These are phyloP conservation scores for Botrytis deweyae DNA, from an alignment of 2,329 filamentous ascomycete genomes.

Conservation along the genomic window DNA sequence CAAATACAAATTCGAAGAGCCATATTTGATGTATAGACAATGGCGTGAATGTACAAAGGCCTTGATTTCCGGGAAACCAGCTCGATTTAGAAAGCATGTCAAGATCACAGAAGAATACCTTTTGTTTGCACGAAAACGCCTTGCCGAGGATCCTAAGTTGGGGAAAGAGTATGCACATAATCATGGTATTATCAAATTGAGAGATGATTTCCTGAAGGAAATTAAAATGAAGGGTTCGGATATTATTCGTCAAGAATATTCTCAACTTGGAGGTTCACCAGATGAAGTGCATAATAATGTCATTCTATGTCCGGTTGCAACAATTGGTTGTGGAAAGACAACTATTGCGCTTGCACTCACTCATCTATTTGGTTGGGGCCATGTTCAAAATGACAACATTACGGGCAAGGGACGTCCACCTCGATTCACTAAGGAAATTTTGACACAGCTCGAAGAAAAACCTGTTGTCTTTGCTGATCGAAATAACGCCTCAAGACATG, in stretches of 20 bases:
- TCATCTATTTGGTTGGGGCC: constrained; percentile 86
- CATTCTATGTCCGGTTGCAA: constrained; percentile 86
- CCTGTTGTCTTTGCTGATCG: constrained; percentile 85
- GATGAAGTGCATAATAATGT: constrained; percentile 64
- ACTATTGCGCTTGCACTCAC: constrained; percentile 80
- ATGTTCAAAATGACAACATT: constrained; percentile 97
- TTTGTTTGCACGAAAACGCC: constrained; percentile 70
- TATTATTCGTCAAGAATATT: constrained; percentile 73
- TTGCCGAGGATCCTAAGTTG: constrained; percentile 67
- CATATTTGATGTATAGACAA: constrained; percentile 97
- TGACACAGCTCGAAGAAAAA: constrained; percentile 60
- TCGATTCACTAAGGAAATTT: constrained; percentile 71
- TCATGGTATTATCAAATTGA: constrained; percentile 89
- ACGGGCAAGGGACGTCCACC: constrained; percentile 73
- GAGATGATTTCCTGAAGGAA: constrained; percentile 81
- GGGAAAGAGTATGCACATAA: constrained; percentile 76
- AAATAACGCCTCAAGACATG: constrained; percentile 88
- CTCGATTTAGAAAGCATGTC: constrained; percentile 81
- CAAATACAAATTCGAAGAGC: constrained; percentile 99
- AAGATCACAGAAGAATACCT: constrained; percentile 92
- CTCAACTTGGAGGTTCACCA: constrained; percentile 49
- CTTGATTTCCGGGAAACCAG: constrained; percentile 71
- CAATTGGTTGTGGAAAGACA: constrained; percentile 95
- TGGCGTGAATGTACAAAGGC: constrained; percentile 97
- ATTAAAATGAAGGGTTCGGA: constrained; percentile 86